These are phyloP conservation scores for Fusarium sp. DNA, from an alignment of 2,329 filamentous ascomycete species.

Conservation along the genomic window DNA sequence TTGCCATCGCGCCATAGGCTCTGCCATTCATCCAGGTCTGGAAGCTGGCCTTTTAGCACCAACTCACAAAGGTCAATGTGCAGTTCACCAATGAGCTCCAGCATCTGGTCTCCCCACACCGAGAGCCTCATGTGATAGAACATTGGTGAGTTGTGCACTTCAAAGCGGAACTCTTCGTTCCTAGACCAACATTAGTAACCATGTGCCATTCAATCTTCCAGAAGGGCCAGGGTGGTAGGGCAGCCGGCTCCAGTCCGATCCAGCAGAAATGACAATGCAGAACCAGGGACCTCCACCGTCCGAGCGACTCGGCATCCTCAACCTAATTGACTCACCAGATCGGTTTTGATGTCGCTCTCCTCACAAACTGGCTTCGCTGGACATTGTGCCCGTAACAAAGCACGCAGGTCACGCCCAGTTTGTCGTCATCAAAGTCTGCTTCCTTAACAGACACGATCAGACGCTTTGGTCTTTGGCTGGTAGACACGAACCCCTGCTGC, in stretches of 20 bases:
- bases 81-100: slow-evolving; percentile 42
- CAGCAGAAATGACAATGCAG: slow-evolving; percentile 12
- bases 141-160: slow-evolving; percentile 43
- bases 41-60: slow-evolving; percentile 30
- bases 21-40: slow-evolving; percentile 39
- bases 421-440: slow-evolving; percentile 35
- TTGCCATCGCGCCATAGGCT: slow-evolving; percentile 31
- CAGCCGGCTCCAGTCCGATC: slow-evolving; percentile 6
- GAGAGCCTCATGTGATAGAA: slow-evolving; percentile 42
- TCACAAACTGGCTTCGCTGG: slow-evolving; percentile 36
- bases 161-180: slow-evolving; percentile 43
- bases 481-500: slow-evolving; percentile 13
- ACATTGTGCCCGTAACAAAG: slow-evolving; percentile 43
- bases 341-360: slow-evolving; percentile 35
- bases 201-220: slow-evolving; percentile 12
- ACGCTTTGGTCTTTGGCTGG: slow-evolving; percentile 12
- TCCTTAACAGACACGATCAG: slow-evolving; percentile 31
- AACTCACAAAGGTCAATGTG: slow-evolving; percentile 41
- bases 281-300: slow-evolving; percentile 11
- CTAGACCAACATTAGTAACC: slow-evolving; percentile 34
- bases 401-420: slow-evolving; percentile 38
- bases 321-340: slow-evolving; percentile 39
- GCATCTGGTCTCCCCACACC: slow-evolving; percentile 42
- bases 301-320: slow-evolving; percentile 2
- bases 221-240: slow-evolving; percentile 15